These are phyloP conservation scores for Xylaria sp. DNA, from an alignment of 495 filamentous ascomycete genomes.

Conservation along the genomic window DNA sequence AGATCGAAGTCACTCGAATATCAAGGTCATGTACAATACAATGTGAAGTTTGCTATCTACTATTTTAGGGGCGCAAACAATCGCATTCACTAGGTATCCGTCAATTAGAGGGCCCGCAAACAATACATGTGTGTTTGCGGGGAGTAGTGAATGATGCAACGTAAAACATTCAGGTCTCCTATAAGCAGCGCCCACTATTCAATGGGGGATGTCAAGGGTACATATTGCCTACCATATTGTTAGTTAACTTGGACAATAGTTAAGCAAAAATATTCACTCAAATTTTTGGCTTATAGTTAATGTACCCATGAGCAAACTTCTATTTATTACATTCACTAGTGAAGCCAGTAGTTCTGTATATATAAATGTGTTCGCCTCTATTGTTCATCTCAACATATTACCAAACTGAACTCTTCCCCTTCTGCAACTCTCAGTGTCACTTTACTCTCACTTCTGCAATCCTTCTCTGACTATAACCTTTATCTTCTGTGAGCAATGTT, in stretches of 20 bases:
- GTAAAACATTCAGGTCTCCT: not conserved
- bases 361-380: too few species aligned
- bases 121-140: not conserved
- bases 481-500: not conserved
- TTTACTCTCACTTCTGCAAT: not conserved
- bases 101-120: not conserved
- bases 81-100: not conserved
- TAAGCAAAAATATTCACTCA: not conserved
- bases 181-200: not conserved
- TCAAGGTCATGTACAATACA: not conserved
- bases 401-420: not conserved
- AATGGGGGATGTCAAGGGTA: not conserved
- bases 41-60: not conserved
- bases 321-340: not conserved
- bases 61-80: not conserved
- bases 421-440: not conserved
- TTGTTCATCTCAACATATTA: too few species aligned
- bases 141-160: not conserved
- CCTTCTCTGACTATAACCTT: not conserved
- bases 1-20: not conserved
- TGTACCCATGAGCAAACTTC: not conserved
- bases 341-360: too few species aligned
- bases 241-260: not conserved
- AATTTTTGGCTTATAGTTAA: not conserved
- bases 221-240: not conserved